Percentiles rank a stretch among this genome's conserved stretches.
Conservation (phyloP, 2,329 filamentous ascomycete genomes). For the Botrytis paeoniae region DNA sequence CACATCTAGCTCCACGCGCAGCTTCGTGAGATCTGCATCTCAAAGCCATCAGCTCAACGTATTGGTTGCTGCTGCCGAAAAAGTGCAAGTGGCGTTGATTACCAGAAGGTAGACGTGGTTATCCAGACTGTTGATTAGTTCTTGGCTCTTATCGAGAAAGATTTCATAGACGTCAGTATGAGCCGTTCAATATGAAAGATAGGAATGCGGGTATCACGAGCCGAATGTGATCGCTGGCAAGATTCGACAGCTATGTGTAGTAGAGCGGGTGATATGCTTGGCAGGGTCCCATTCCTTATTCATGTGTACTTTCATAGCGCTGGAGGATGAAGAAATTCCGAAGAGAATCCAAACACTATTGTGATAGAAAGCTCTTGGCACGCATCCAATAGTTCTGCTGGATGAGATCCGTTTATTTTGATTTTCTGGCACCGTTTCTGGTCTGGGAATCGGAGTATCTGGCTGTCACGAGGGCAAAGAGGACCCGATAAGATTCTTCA, state of each 20-base stretch:
- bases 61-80: constrained; percentile 2
- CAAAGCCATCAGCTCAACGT: constrained; percentile 1
- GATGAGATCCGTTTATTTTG: neutral
- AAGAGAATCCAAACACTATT: neutral
- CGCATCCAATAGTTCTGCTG: neutral
- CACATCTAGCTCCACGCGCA: neutral
- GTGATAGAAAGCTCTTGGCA: neutral
- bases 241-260: neutral
- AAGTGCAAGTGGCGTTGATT: neutral
- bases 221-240: neutral
- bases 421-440: neutral
- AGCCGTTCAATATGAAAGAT: neutral
- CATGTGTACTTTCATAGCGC: neutral
- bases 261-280: neutral
- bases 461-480: constrained; percentile 1
- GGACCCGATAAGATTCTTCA: neutral
- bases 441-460: neutral
- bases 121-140: neutral
- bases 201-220: constrained; percentile 8
- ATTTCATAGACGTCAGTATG: neutral
- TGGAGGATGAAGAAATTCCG: neutral
- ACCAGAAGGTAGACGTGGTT: neutral
- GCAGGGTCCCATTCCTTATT: neutral
- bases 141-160: neutral
- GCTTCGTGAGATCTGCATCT: neutral